Evolutionary conservation across 176 grass and related monocot species (phyloP).

Genomic region (Carex littledalei): DNA sequence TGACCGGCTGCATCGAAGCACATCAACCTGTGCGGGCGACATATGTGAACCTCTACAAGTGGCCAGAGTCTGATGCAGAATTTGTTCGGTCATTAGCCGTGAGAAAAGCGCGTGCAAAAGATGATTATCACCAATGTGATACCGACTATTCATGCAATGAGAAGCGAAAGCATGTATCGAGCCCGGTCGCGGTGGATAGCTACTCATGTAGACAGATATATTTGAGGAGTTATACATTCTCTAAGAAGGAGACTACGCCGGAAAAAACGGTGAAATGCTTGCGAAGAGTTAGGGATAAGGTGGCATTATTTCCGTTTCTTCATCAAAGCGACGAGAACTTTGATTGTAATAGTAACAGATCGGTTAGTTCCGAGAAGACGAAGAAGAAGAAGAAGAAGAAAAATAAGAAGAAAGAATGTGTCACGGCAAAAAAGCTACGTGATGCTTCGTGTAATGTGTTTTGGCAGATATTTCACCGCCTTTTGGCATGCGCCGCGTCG

Average conservation of each 20-base stretch:
- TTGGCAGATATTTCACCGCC: conserved; percentile 46
- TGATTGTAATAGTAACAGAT: conserved; percentile 18
- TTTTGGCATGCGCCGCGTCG: conserved; percentile 59
- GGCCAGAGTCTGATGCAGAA: conserved; percentile 94
- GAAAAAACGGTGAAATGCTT: conserved; percentile 76
- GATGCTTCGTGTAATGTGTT: conserved; percentile 44
- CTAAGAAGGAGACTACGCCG: conserved; percentile 72
- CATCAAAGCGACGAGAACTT: conserved; percentile 31
- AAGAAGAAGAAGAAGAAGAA: neutral
- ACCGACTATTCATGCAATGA: conserved; percentile 2
- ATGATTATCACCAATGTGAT: neutral
- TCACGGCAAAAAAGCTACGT: conserved; percentile 37
- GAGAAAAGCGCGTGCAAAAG: conserved; percentile 30
- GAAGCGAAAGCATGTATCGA: conserved; percentile 14
- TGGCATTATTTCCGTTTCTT: conserved; percentile 48
- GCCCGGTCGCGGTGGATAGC: conserved; percentile 73
- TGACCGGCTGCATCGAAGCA: conserved; percentile 50
- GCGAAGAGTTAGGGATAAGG: conserved; percentile 47
- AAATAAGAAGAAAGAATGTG: conserved; percentile 22
- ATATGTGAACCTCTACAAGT: conserved; percentile 87
- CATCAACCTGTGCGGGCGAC: conserved; percentile 57
- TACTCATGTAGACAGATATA: conserved; percentile 96
- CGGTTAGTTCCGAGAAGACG: neutral
- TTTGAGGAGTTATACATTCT: conserved; percentile 95
- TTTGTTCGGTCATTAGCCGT: conserved; percentile 68